Percentiles rank a stretch among this genome's conserved stretches.
Evolutionary conservation across 805 yeast species (phyloP).

Genomic region (Metschnikowia orientalis): DNA sequence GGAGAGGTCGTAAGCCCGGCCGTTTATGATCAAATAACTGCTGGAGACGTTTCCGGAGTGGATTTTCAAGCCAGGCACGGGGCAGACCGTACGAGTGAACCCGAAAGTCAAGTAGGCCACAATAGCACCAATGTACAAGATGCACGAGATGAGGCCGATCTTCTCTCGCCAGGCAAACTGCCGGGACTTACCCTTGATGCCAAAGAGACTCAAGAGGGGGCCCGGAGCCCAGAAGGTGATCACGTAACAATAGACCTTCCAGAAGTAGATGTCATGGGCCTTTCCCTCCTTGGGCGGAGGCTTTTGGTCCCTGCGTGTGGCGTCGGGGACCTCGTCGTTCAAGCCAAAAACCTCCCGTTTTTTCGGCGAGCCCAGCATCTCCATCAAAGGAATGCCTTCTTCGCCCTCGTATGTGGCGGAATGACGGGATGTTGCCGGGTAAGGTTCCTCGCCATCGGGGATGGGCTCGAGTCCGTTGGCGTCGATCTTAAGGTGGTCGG

Average conservation of each 20-base stretch:
- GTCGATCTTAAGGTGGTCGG: constrained; percentile 57
- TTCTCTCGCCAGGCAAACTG: constrained; percentile 98
- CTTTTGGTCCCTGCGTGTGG: constrained; percentile 25
- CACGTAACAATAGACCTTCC: constrained; percentile 77
- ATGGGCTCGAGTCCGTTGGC: constrained; percentile 66
- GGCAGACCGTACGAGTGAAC: constrained; percentile 79
- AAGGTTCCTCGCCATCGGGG: constrained; percentile 22
- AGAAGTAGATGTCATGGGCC: constrained; percentile 41
- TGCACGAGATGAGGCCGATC: constrained; percentile 75
- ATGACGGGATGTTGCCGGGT: neutral
- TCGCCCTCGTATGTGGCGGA: constrained; percentile 17
- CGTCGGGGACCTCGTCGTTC: constrained; percentile 49
- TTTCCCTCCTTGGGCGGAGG: constrained; percentile 6
- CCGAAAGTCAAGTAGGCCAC: constrained; percentile 91
- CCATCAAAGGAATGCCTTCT: constrained; percentile 44
- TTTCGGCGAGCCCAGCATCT: constrained; percentile 22
- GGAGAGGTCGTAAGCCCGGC: constrained; percentile 71
- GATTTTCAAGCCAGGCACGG: constrained; percentile 41
- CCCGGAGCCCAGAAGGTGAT: constrained; percentile 93
- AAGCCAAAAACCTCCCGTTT: constrained; percentile 52
- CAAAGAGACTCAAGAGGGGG: constrained; percentile 63
- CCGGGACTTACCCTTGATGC: constrained; percentile 72
- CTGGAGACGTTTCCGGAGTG: constrained; percentile 54
- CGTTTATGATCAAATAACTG: constrained; percentile 72
- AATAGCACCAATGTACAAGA: constrained; percentile 65